Evolutionary conservation across 73 alveolate species (phyloP).

Genomic region (Paramecium pentaurelia): DNA sequence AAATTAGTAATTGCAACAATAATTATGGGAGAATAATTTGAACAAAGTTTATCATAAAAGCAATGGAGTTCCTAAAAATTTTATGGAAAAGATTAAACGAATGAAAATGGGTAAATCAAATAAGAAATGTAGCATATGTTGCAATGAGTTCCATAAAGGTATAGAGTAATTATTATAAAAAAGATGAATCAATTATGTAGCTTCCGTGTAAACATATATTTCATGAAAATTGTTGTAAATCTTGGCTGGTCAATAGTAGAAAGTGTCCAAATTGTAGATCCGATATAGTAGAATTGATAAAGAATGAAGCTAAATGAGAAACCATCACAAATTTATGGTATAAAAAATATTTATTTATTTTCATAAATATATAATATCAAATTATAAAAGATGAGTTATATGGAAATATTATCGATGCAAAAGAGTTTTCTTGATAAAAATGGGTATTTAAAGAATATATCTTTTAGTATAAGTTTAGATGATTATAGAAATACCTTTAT

Average conservation of each 20-base stretch:
- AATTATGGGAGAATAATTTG: slow-evolving; percentile 1
- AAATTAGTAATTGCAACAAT: background rate
- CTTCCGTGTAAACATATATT: slow-evolving; percentile 18
- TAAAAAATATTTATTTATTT: background rate
- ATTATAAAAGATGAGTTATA: background rate
- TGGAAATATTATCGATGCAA: background rate
- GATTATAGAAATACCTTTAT: background rate
- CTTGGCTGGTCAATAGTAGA: background rate
- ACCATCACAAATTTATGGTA: background rate
- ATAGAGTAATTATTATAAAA: background rate
- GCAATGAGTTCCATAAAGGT: slow-evolving; percentile 41
- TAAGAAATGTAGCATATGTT: slow-evolving; percentile 39
- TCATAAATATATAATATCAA: background rate
- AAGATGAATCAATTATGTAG: background rate
- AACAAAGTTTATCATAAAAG: background rate
- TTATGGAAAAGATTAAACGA: background rate
- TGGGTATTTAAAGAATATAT: background rate
- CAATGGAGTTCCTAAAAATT: slow-evolving; percentile 28
- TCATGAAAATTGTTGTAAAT: background rate
- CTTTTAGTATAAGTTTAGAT: background rate
- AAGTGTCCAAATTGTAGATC: slow-evolving; percentile 28
- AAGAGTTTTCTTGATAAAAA: background rate
- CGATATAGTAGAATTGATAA: background rate
- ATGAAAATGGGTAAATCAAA: slow-evolving; percentile 50
- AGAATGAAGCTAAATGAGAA: background rate